phyloP scores from a whole-genome alignment of 2,329 filamentous ascomycete genomes.

The Pleurostoma richardsiae region DNA sequence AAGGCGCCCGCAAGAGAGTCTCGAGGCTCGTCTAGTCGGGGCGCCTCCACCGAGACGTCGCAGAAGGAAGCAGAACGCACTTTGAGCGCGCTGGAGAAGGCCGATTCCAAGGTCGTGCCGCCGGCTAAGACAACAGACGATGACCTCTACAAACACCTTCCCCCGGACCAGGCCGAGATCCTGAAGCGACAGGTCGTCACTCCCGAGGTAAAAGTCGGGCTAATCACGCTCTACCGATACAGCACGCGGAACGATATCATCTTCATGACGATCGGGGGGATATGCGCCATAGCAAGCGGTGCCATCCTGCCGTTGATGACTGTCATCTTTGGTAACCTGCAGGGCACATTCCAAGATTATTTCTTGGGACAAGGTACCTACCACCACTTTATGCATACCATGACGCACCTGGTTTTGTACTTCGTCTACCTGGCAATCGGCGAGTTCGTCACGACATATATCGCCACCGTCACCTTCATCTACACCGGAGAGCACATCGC shows the following conservation, averaged over 20 bases:
- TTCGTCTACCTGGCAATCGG: constrained; percentile 81
- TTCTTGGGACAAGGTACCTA: constrained; percentile 43
- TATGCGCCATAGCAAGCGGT: constrained; percentile 67
- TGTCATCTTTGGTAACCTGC: constrained; percentile 72
- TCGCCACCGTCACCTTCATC: constrained; percentile 84
- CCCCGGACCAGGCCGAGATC: constrained; percentile 60
- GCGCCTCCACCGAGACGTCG: too few relatives aligned
- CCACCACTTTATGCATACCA: constrained; percentile 51
- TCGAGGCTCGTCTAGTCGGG: too few relatives aligned
- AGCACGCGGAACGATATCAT: constrained; percentile 59
- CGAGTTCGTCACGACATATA: constrained; percentile 72
- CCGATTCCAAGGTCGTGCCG: constrained; percentile 34
- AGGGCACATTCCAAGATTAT: constrained; percentile 65
- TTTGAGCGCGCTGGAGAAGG: constrained; percentile 26
- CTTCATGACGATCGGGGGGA: constrained; percentile 54
- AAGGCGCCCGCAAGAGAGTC: too few relatives aligned
- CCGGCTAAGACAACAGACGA: constrained; percentile 35
- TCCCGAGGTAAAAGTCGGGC: constrained; percentile 58
- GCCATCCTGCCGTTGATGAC: constrained; percentile 78
- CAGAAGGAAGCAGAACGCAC: too few relatives aligned
- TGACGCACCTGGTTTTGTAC: constrained; percentile 67
- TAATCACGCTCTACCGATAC: constrained; percentile 65
- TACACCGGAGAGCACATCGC: constrained; percentile 78
- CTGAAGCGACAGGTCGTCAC: constrained; percentile 64
- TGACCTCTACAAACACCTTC: constrained; percentile 57